Evolutionary conservation across 768 basidiomycete species (phyloP).

Genomic region (Porphyrellus cyaneotinctus): DNA sequence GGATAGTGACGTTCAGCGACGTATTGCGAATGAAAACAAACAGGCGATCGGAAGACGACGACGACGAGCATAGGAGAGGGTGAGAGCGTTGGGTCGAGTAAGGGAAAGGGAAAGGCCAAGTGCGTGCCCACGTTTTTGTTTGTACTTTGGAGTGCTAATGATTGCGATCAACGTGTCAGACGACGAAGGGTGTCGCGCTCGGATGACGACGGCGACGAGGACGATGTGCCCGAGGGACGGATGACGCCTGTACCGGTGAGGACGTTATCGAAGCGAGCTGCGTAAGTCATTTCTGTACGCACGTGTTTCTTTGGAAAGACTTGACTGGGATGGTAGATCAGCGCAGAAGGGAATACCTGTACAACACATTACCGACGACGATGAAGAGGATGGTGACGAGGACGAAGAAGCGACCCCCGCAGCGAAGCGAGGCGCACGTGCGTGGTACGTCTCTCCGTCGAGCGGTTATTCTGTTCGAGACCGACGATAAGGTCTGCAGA

Average conservation of each 20-base stretch:
- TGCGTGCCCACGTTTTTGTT: too few species aligned
- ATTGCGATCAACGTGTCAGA: too few species aligned
- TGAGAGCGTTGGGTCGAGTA: conserved; percentile 26
- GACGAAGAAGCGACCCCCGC: conserved; percentile 39
- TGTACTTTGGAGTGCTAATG: conserved; percentile 21
- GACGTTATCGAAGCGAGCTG: conserved; percentile 53
- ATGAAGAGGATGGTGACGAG: conserved; percentile 36
- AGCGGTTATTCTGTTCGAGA: too few species aligned
- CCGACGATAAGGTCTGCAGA: neutral
- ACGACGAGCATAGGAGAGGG: conserved; percentile 39
- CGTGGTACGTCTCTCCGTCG: conserved; percentile 8
- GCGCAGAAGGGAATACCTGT: conserved; percentile 33
- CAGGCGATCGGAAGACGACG: conserved; percentile 52
- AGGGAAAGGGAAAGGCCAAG: conserved; percentile 32
- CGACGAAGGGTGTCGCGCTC: conserved; percentile 53
- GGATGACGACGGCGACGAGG: conserved; percentile 45
- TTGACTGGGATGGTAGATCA: conserved; percentile 22
- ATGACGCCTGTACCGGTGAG: conserved; percentile 42
- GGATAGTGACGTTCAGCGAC: too few species aligned
- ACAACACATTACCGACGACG: conserved; percentile 29
- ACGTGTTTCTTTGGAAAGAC: neutral
- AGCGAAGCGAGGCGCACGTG: conserved; percentile 9
- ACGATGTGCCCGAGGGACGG: conserved; percentile 29
- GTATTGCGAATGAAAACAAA: too few species aligned
- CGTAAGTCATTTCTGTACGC: conserved; percentile 26